These are phyloP conservation scores for Eragrostis curvula DNA, from an alignment of 176 grass and related monocot species.

Conservation along the genomic window DNA sequence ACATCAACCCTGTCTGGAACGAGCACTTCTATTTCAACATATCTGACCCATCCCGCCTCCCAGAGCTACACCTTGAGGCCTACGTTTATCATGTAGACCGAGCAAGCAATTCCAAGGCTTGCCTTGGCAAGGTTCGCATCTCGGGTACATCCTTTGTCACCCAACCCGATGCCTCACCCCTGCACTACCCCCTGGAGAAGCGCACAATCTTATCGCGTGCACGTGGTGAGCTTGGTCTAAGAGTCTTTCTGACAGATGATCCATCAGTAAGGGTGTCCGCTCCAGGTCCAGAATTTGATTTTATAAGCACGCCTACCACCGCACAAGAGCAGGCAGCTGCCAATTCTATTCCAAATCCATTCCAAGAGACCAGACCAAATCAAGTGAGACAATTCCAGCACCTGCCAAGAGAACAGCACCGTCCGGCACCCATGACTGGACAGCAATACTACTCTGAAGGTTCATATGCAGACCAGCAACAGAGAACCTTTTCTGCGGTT, in stretches of 20 bases:
- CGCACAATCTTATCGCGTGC: slow-evolving; percentile 63
- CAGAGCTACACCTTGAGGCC: slow-evolving; percentile 65
- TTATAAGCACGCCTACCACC: slow-evolving; percentile 56
- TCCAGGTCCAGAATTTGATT: slow-evolving; percentile 48
- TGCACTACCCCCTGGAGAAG: slow-evolving; percentile 86
- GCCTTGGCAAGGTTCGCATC: slow-evolving; percentile 74
- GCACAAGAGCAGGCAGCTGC: slow-evolving; percentile 48
- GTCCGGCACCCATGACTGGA: slow-evolving; percentile 41
- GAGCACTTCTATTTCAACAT: slow-evolving; percentile 82
- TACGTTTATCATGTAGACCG: slow-evolving; percentile 68
- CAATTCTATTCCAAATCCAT: slow-evolving; percentile 43
- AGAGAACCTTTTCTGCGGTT: slow-evolving; percentile 40
- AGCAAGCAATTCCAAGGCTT: slow-evolving; percentile 53
- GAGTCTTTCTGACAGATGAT: slow-evolving; percentile 89
- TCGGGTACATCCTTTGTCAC: slow-evolving; percentile 70
- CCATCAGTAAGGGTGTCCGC: slow-evolving; percentile 61
- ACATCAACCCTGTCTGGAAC: slow-evolving; percentile 81
- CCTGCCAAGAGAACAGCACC: slow-evolving; percentile 57
- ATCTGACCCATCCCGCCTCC: slow-evolving; percentile 71
- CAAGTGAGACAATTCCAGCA: slow-evolving; percentile 66
- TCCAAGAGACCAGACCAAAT: slow-evolving; percentile 54
- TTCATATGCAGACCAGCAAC: slow-evolving; percentile 44
- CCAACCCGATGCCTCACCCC: slow-evolving; percentile 53
- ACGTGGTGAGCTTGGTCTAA: slow-evolving; percentile 80
- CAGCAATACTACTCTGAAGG: slow-evolving; percentile 41